Conservation (phyloP, 306 rosid genomes). For the Echinosophora koreensis region DNA sequence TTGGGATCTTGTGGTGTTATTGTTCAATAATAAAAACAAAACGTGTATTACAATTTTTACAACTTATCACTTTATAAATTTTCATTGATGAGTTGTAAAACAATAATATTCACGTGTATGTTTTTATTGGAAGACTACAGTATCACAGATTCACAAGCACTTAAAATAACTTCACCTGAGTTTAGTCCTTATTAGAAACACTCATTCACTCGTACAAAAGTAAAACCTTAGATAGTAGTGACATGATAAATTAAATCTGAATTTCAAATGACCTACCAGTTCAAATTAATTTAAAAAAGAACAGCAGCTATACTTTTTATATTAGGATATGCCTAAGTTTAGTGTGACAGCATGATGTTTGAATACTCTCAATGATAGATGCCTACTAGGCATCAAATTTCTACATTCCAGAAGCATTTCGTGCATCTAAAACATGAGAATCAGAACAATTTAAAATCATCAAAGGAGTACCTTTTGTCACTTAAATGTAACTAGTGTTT, state of each 20-base stretch:
- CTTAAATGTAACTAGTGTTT: slow-evolving; percentile 1
- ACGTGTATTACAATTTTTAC: too few species aligned
- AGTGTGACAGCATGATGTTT: slow-evolving; percentile 2
- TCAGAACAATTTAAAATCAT: slow-evolving; percentile 24
- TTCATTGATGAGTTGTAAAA: too few species aligned
- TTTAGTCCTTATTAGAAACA: too few species aligned
- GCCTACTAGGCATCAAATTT: slow-evolving; percentile 2
- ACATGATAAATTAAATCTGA: background rate
- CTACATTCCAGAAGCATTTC: background rate
- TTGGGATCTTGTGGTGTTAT: too few species aligned
- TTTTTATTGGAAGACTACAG: too few species aligned
- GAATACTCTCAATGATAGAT: background rate
- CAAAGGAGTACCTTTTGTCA: background rate
- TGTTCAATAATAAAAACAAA: too few species aligned
- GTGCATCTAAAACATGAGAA: slow-evolving; percentile 10
- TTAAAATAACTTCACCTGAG: too few species aligned
- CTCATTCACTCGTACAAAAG: background rate
- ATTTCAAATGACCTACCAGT: background rate
- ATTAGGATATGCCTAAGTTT: background rate
- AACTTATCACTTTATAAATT: too few species aligned
- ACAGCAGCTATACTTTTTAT: background rate
- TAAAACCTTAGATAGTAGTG: background rate
- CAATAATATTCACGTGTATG: too few species aligned
- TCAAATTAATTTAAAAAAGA: background rate
- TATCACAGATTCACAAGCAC: too few species aligned